These are phyloP conservation scores for Trichoderma cornu-damae DNA, from an alignment of 2,329 filamentous ascomycete genomes.

Conservation along the genomic window DNA sequence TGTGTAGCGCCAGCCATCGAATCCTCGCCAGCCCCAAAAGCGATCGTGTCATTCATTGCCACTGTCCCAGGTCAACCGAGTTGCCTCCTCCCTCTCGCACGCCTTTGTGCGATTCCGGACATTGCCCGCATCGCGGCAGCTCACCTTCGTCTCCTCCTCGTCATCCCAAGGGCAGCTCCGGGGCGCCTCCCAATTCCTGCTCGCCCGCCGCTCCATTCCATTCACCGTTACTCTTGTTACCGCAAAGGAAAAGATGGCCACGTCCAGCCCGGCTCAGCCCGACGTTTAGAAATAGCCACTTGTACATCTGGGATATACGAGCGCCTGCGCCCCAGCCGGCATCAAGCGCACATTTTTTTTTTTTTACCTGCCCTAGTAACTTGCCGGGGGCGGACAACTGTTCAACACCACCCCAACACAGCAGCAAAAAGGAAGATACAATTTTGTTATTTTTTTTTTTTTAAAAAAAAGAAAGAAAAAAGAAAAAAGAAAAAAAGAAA, in stretches of 20 bases:
- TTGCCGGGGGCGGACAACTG: conserved; percentile 7
- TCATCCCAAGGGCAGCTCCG: too few relatives aligned
- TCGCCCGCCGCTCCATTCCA: not conserved
- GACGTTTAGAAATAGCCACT: conserved; percentile 14
- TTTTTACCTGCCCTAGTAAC: too few relatives aligned
- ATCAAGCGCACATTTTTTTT: too few relatives aligned
- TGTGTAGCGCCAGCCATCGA: conserved; percentile 13
- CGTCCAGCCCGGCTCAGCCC: conserved; percentile 13
- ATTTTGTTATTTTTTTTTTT: too few relatives aligned
- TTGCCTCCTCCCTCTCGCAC: too few relatives aligned
- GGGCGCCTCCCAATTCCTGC: not conserved
- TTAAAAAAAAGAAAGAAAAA: too few relatives aligned
- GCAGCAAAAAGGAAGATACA: not conserved
- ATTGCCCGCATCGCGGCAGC: not conserved
- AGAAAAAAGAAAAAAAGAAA: not conserved
- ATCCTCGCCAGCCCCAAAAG: conserved; percentile 1
- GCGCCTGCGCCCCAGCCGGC: not conserved
- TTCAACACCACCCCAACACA: not conserved
- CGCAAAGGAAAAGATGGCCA: conserved; percentile 4
- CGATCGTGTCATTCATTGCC: conserved; percentile 9
- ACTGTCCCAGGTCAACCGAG: too few relatives aligned
- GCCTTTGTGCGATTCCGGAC: not conserved
- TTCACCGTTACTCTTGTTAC: conserved; percentile 4
- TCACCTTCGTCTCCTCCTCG: not conserved
- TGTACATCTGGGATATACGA: conserved; percentile 10